Conservation (phyloP, 257 asterid genomes). For the Solanum ossicruentum region DNA sequence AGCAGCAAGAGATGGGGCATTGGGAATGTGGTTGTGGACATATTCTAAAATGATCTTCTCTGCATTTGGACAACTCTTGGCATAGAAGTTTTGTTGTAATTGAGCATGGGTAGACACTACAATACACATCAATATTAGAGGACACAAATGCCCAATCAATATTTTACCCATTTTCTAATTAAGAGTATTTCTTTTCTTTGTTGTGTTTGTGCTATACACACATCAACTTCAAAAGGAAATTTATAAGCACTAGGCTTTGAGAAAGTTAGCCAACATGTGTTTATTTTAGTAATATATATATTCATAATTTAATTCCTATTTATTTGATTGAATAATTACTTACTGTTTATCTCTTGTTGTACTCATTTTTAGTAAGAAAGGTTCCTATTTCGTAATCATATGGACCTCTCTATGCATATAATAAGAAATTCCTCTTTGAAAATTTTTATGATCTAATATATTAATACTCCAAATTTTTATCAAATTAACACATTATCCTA, state of each 20-base stretch:
- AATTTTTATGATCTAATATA: background rate
- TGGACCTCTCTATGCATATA: background rate
- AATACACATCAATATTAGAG: background rate
- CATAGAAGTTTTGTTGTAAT: background rate
- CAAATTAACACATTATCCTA: background rate
- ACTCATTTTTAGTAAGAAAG: background rate
- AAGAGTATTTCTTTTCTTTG: background rate
- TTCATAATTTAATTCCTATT: background rate
- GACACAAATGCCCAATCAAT: background rate
- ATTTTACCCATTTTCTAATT: background rate
- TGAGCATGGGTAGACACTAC: background rate
- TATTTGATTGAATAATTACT: background rate
- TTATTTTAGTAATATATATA: background rate
- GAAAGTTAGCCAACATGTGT: background rate
- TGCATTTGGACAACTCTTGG: constrained; percentile 2
- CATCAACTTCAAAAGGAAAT: background rate
- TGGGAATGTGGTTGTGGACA: background rate
- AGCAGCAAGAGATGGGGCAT: constrained; percentile 12
- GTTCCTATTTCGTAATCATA: background rate
- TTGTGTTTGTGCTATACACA: background rate
- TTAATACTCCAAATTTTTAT: background rate
- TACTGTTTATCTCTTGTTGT: background rate
- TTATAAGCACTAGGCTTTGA: background rate
- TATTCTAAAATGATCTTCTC: constrained; percentile 2
- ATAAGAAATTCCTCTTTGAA: background rate